Percentiles rank a stretch among this genome's conserved stretches.
phyloP scores from a whole-genome alignment of 768 basidiomycete species.

The Boletus subparvulus region DNA sequence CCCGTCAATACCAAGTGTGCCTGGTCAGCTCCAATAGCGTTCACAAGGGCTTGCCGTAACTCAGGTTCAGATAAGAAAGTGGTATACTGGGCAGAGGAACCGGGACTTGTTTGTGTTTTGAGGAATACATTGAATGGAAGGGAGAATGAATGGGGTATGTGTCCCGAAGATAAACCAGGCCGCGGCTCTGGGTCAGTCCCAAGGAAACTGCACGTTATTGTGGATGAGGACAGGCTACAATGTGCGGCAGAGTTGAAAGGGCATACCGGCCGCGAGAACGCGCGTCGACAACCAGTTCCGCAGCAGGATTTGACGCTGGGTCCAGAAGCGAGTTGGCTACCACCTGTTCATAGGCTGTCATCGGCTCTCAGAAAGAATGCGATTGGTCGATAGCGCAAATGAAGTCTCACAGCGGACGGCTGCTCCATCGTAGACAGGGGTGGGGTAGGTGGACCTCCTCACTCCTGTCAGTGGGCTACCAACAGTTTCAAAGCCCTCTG shows the following conservation, averaged over 20 bases:
- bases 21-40: slow-evolving; percentile 59
- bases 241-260: background rate
- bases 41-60: slow-evolving; percentile 57
- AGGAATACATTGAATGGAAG: slow-evolving; percentile 83
- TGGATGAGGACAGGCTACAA: slow-evolving; percentile 3
- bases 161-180: slow-evolving; percentile 82
- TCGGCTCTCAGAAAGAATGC: slow-evolving; percentile 12
- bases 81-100: slow-evolving; percentile 48
- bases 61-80: slow-evolving; percentile 58
- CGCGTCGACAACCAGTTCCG: slow-evolving; percentile 84
- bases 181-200: slow-evolving; percentile 89
- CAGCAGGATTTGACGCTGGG: slow-evolving; percentile 41
- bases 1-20: slow-evolving; percentile 60
- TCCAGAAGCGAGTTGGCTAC: slow-evolving; percentile 62
- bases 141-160: slow-evolving; percentile 85
- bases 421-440: slow-evolving; percentile 50
- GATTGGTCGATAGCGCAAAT: slow-evolving; percentile 35
- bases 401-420: slow-evolving; percentile 44
- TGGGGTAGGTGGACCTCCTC: slow-evolving; percentile 43
- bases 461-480: slow-evolving; percentile 25
- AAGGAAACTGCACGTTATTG: slow-evolving; percentile 54
- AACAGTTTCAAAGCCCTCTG: slow-evolving; percentile 60
- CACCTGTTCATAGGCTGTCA: slow-evolving; percentile 76
- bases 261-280: slow-evolving; percentile 76
- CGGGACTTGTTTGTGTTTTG: slow-evolving; percentile 35